Conservation (phyloP, 495 filamentous ascomycete species). For the Sabuloglossum arenarium region DNA sequence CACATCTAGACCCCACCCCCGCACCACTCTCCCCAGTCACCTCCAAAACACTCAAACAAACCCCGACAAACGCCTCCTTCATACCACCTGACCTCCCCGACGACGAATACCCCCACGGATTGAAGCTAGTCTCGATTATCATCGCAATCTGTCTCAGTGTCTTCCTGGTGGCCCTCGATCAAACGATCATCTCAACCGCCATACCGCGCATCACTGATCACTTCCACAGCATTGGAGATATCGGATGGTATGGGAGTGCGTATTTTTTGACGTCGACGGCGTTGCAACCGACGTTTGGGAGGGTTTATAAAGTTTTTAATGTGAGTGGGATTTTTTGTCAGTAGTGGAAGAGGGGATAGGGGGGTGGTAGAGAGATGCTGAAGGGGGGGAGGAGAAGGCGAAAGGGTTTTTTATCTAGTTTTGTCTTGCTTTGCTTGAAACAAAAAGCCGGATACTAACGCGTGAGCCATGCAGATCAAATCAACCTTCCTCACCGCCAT, state of each 20-base stretch:
- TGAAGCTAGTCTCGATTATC: slow-evolving; percentile 4
- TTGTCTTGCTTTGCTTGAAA: no score
- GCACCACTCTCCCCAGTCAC: no score
- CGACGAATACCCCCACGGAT: slow-evolving; percentile 3
- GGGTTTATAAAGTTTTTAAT: slow-evolving; percentile 2
- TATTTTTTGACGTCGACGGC: slow-evolving; percentile 27
- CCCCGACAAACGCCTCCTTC: not conserved
- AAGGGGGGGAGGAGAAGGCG: no score
- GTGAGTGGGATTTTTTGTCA: slow-evolving; percentile 36
- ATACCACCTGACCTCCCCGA: slow-evolving; percentile 2
- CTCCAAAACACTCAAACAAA: no score
- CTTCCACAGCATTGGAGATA: slow-evolving; percentile 2
- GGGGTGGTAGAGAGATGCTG: no score
- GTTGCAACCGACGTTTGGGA: slow-evolving; percentile 7
- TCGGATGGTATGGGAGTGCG: slow-evolving; percentile 5
- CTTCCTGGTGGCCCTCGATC: slow-evolving; percentile 5
- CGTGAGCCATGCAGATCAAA: slow-evolving; percentile 23
- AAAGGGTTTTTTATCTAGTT: no score
- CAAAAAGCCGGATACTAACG: no score
- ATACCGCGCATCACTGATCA: slow-evolving; percentile 7
- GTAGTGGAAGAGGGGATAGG: slow-evolving; percentile 58
- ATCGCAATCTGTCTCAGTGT: slow-evolving; percentile 2
- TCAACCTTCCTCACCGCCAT: slow-evolving; percentile 2
- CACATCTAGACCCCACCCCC: no score
- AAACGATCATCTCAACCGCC: slow-evolving; percentile 15